Evolutionary conservation across 2,329 filamentous ascomycete species (phyloP).

Genomic region (Cyphellophora europaea): DNA sequence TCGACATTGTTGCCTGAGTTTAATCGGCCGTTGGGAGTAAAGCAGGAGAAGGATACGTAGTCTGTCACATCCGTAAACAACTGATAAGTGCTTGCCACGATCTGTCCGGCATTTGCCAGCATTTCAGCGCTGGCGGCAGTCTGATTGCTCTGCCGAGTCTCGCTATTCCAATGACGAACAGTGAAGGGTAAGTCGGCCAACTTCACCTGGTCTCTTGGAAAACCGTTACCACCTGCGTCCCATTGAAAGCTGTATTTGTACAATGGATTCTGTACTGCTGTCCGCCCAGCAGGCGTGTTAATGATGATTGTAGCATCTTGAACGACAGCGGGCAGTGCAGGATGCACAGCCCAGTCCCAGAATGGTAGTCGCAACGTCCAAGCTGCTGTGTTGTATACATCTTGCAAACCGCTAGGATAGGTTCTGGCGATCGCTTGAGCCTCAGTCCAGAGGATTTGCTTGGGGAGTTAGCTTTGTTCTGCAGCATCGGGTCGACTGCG

Average conservation of each 20-base stretch:
- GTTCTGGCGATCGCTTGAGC: slow-evolving; percentile 28
- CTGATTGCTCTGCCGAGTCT: slow-evolving; percentile 12
- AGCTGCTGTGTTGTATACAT: slow-evolving; percentile 37
- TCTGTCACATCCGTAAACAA: slow-evolving; percentile 20
- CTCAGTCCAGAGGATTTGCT: slow-evolving; percentile 30
- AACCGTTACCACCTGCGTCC: slow-evolving; percentile 13
- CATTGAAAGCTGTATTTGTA: slow-evolving; percentile 30
- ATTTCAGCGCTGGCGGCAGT: slow-evolving; percentile 12
- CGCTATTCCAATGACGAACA: slow-evolving; percentile 13
- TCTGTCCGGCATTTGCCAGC: slow-evolving; percentile 11
- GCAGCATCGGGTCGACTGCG: too few relatives aligned
- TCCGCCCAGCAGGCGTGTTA: slow-evolving; percentile 30
- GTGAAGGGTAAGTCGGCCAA: slow-evolving; percentile 13
- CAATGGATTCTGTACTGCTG: slow-evolving; percentile 35
- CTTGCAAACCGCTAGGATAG: slow-evolving; percentile 37
- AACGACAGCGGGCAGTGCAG: slow-evolving; percentile 27
- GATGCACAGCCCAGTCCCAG: slow-evolving; percentile 40
- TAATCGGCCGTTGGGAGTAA: slow-evolving; percentile 6
- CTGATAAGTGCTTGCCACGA: slow-evolving; percentile 19
- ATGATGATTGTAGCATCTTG: slow-evolving; percentile 30
- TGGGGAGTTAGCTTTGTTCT: too few relatives aligned
- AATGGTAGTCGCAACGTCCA: slow-evolving; percentile 36
- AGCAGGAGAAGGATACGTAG: slow-evolving; percentile 20
- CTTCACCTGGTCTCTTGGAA: slow-evolving; percentile 13
- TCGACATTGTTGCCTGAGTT: slow-evolving; percentile 26